Evolutionary conservation across 179 eudicot species (phyloP), one percentile per base, ranked within the genome.

Genomic region (Corrigiola litoralis): DNA sequence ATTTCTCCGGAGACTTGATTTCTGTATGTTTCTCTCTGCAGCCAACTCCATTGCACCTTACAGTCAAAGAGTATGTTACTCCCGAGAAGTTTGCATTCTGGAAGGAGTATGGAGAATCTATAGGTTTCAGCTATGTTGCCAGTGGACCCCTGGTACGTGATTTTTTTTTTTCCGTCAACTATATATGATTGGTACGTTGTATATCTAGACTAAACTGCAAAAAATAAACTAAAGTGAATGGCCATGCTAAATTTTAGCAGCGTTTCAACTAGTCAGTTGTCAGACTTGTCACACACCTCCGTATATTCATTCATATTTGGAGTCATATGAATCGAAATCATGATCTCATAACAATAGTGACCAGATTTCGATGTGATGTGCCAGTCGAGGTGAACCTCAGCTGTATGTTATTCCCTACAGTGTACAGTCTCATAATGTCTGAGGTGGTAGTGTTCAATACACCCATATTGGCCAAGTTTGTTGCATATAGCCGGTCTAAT

Each of bases 1-100:
- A 27, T 28, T 51, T 27, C 44, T 38, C 25, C 13, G 57, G 18
- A n/a, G n/a, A n/a, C 37, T 17, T 29, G 7, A 9, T 32, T 53
- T n/a, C 11, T 14, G 17, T 34, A 13, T 60, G 47, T 11, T n/a
- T 34, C 23, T 66, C 58, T 53, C 21, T 73, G 84, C 92, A 92
- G 98, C 98, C 96, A 66, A 92, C 98, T 6, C 98, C 98, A 51
- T 75, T 92, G 68, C 96, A 92, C 72, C 94, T 94, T 34, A 87
- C 97, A n/a, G 97, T 94, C 11, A 94, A 94, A 79, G 99, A 90
- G 56, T 94, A 84, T 54, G 87, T 94, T 33, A 84, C 88, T 37
- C 99, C 97, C 0, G 90, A 85, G 74, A 92, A 87, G 69, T 92
- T 90, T 56, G 78, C 85, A 45, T 84, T 75, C 73, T 90, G 98